Evolutionary conservation across 1,284 basidiomycete genomes (phyloP).

Genomic region (Pascua guehoae): DNA sequence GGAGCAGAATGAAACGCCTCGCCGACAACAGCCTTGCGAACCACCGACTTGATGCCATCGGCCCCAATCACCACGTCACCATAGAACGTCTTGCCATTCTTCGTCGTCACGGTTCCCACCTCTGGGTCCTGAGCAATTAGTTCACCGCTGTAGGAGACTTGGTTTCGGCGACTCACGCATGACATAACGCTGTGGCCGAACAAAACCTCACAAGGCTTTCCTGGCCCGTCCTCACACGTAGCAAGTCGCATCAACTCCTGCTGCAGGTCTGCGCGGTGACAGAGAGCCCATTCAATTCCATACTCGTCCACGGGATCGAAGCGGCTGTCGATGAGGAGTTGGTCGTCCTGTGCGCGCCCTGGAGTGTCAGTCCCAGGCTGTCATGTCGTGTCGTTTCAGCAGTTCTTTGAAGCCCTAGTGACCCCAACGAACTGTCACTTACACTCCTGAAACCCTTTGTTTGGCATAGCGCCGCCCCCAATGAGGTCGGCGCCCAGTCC

Average conservation of each 20-base stretch:
- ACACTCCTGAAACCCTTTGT: conserved; percentile 7
- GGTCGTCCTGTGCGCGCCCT: conserved; percentile 11
- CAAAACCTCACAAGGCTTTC: not conserved
- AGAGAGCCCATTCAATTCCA: conserved; percentile 24
- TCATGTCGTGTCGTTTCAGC: too few relatives aligned
- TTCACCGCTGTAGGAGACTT: not conserved
- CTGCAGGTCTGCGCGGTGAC: conserved; percentile 41
- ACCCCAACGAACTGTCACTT: not conserved
- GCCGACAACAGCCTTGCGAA: conserved; percentile 27
- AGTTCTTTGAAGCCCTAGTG: too few relatives aligned
- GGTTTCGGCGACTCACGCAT: not conserved
- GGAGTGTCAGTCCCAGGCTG: not conserved
- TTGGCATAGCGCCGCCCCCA: conserved; percentile 7
- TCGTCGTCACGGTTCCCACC: conserved; percentile 21
- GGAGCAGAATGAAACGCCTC: conserved; percentile 19
- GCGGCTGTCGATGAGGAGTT: conserved; percentile 4
- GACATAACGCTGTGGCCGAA: not conserved
- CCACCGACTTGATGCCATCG: conserved; percentile 35
- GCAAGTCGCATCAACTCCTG: conserved; percentile 30
- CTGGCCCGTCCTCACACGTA: conserved; percentile 18
- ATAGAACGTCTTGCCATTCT: conserved; percentile 21
- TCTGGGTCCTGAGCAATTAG: conserved; percentile 19
- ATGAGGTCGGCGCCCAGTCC: conserved; percentile 17
- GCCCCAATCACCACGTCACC: conserved; percentile 37
- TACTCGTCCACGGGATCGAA: conserved; percentile 9